These are phyloP conservation scores for Strigomonas culicis DNA, from an alignment of 208 protist species.

Conservation along the genomic window DNA sequence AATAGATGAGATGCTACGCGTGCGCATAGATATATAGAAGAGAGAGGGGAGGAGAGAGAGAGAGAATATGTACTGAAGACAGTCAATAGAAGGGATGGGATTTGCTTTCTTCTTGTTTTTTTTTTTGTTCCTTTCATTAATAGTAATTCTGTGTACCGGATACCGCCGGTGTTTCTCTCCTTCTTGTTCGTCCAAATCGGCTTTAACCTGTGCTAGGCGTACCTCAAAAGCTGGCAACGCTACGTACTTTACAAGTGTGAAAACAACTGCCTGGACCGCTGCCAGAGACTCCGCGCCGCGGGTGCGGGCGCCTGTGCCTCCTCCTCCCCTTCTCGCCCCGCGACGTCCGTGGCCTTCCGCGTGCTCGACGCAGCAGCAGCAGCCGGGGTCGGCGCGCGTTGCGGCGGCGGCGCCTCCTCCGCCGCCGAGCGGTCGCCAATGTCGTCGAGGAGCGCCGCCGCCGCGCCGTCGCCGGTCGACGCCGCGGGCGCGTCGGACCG, in stretches of 20 bases:
- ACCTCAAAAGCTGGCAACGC: too few species aligned
- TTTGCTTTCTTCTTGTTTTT: slow-evolving; percentile 10
- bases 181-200: too few species aligned
- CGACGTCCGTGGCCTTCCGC: too few species aligned
- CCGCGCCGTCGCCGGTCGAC: background rate
- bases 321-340: background rate
- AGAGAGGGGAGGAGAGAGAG: slow-evolving; percentile 10
- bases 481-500: background rate
- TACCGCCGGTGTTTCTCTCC: too few species aligned
- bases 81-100: too few species aligned
- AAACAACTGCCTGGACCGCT: too few species aligned
- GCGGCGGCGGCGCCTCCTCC: too few species aligned
- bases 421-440: background rate
- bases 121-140: background rate
- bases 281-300: too few species aligned
- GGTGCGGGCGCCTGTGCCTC: background rate
- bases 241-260: too few species aligned
- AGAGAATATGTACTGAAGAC: background rate
- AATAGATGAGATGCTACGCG: background rate
- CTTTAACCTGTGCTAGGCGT: background rate
- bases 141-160: too few species aligned
- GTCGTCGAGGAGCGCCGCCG: background rate
- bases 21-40: slow-evolving; percentile 1
- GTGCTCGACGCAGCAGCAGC: too few species aligned
- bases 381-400: too few species aligned